Evolutionary conservation across 805 yeast species (phyloP).

Genomic region (Scheffersomyces stipitis): DNA sequence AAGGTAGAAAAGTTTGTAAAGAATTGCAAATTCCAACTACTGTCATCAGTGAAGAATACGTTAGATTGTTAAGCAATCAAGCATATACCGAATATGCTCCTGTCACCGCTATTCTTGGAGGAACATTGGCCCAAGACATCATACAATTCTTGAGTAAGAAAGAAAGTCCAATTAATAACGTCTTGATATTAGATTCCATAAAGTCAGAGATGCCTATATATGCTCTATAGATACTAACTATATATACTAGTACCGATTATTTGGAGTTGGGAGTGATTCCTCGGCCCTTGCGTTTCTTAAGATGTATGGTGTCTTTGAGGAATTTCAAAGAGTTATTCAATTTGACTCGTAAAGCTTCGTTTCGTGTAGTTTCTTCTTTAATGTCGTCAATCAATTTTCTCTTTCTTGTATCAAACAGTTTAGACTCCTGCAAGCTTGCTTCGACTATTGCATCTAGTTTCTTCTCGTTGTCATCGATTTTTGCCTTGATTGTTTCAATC

Average conservation of each 20-base stretch:
- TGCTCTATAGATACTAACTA: conserved; percentile 30
- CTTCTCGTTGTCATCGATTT: conserved; percentile 17
- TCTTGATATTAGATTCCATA: conserved; percentile 72
- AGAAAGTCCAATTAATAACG: conserved; percentile 80
- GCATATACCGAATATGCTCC: conserved; percentile 72
- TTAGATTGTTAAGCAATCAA: conserved; percentile 47
- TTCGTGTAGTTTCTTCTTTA: conserved; percentile 20
- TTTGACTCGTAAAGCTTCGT: conserved; percentile 24
- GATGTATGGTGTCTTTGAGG: conserved; percentile 39
- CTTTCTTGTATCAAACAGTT: conserved; percentile 20
- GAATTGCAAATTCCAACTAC: conserved; percentile 40
- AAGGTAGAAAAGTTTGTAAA: conserved; percentile 32
- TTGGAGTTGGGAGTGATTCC: conserved; percentile 31
- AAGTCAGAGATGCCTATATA: conserved; percentile 78
- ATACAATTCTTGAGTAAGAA: conserved; percentile 76
- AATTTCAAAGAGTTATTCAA: conserved; percentile 34
- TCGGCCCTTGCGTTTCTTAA: conserved; percentile 43
- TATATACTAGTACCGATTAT: conserved; percentile 1
- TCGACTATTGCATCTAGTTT: conserved; percentile 18
- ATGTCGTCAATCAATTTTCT: conserved; percentile 18
- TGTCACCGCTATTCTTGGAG: conserved; percentile 85
- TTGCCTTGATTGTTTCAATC: conserved; percentile 17
- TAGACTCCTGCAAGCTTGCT: conserved; percentile 19
- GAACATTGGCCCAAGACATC: conserved; percentile 85
- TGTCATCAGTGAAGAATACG: conserved; percentile 42